Percentiles rank a stretch among this genome's conserved stretches.
phyloP scores from a whole-genome alignment of 2,329 filamentous ascomycete species.

The Curvularia lunata region DNA sequence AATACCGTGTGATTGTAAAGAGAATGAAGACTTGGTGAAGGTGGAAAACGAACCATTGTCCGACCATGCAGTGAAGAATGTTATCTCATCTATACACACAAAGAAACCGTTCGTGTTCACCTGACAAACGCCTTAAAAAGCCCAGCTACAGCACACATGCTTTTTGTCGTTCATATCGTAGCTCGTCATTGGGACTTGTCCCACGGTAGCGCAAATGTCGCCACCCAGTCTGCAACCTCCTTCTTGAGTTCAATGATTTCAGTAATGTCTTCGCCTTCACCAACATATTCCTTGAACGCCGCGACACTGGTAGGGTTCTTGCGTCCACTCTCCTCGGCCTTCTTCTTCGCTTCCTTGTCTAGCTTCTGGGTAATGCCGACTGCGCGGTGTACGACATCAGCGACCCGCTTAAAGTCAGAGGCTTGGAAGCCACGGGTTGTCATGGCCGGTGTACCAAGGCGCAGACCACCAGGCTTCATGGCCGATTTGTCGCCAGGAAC shows the following conservation, averaged over 20 bases:
- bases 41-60: constrained; percentile 15
- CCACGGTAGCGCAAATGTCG: constrained; percentile 52
- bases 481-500: constrained; percentile 98
- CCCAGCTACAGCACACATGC: constrained; percentile 20
- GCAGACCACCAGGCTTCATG: constrained; percentile 90
- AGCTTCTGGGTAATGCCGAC: constrained; percentile 52
- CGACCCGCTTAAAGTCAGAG: constrained; percentile 80
- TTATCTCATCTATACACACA: constrained; percentile 23
- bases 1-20: constrained; percentile 6
- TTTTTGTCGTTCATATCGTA: constrained; percentile 11
- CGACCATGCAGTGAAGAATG: constrained; percentile 5
- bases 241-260: constrained; percentile 51
- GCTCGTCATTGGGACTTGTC: constrained; percentile 36
- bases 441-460: constrained; percentile 97
- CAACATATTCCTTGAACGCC: constrained; percentile 51
- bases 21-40: constrained; percentile 4
- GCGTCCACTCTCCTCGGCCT: constrained; percentile 45
- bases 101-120: constrained; percentile 19
- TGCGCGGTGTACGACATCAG: constrained; percentile 51
- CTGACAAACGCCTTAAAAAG: constrained; percentile 24
- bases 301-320: constrained; percentile 50
- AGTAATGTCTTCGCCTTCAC: constrained; percentile 50
- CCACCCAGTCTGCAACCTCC: constrained; percentile 53
- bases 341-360: constrained; percentile 49
- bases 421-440: constrained; percentile 92